Conservation (phyloP, 2,329 filamentous ascomycete genomes). For the Taxawa tesnikishii region DNA sequence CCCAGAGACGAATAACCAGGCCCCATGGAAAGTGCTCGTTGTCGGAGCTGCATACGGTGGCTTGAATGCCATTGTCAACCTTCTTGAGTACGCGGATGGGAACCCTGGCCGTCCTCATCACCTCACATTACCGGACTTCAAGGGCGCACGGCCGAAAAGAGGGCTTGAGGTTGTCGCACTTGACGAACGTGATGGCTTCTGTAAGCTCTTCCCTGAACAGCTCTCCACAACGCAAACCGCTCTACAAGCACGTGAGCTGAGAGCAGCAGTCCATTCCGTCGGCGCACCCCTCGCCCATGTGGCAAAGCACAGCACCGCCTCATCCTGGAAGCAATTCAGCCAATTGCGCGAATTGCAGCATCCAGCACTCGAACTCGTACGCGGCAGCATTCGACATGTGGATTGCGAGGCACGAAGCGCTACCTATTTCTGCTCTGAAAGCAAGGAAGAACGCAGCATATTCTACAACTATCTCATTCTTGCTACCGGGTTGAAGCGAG, state of each 20-base stretch:
- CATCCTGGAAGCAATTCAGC: constrained; percentile 58
- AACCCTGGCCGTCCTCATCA: constrained; percentile 34
- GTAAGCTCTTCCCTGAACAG: constrained; percentile 34
- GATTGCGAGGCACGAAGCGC: constrained; percentile 49
- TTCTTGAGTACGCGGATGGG: constrained; percentile 53
- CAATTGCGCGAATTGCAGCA: constrained; percentile 55
- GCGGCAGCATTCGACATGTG: constrained; percentile 50
- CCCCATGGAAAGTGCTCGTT: constrained; percentile 48
- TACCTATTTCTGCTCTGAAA: constrained; percentile 31
- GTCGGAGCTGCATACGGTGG: constrained; percentile 64
- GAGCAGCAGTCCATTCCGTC: constrained; percentile 56
- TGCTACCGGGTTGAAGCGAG: constrained; percentile 56
- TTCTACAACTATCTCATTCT: constrained; percentile 66
- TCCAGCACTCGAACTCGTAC: constrained; percentile 50
- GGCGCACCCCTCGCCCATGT: constrained; percentile 62
- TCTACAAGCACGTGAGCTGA: too few relatives aligned
- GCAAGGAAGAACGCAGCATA: constrained; percentile 15
- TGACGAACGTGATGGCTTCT: constrained; percentile 74
- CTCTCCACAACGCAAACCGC: background rate
- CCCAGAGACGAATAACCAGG: too few relatives aligned
- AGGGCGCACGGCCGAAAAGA: constrained; percentile 33
- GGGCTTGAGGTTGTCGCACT: constrained; percentile 60
- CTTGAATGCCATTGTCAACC: constrained; percentile 52
- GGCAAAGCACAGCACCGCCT: constrained; percentile 48
- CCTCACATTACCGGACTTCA: constrained; percentile 11